Evolutionary conservation across 1,139 yeast species (phyloP), one percentile per base, ranked within the genome.

Genomic region (Zygoascus hellenicus): DNA sequence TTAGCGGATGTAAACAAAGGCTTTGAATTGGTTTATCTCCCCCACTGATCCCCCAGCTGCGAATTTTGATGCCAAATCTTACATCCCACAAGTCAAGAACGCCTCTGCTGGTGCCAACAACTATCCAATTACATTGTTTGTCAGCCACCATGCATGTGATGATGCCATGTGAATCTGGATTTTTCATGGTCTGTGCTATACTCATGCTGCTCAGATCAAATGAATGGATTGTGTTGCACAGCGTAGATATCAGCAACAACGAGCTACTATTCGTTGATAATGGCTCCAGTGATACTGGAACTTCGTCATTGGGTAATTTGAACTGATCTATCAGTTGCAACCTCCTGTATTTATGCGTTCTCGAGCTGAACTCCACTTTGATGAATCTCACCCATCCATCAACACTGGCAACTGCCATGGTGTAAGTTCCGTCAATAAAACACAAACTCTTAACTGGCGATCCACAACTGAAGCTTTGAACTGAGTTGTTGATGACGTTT

Each of bases 31-130:
- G 76, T 22, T 64, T 46, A 9, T 54, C 62, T 2, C 72, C 66
- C 13, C 72, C 70, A 13, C 72, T 74, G 42, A 83, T 70, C 6
- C 75, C 74, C 81, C 89, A 85, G 1, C 82, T 69, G 51, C 77
- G 81, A 28, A 86, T 69, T 42, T 77, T 66, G 0, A 83, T 55
- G 35, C 72, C 72, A 61, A 88, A 87, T 47, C 96, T 69, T 38
- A 85, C 57, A 63, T 90, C 97, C 95, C 96, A 89, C 16, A 92
- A 64, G 52, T 80, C 80, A 30, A 92, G 62, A 0, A 81, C 67
- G 1, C 97, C 97, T 40, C 74, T 75, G 1, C 77, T 69, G 0
- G 97, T 86, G 0, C 96, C 97, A 2, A 83, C 61, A 3, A 88
- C 62, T 3, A 85, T 58, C 90, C 96, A 87, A 6, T 68, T 63